Percentiles rank a stretch among this genome's conserved stretches.
These are phyloP conservation scores for Danielia oregonensis DNA, from an alignment of 805 yeast species.

Conservation along the genomic window DNA sequence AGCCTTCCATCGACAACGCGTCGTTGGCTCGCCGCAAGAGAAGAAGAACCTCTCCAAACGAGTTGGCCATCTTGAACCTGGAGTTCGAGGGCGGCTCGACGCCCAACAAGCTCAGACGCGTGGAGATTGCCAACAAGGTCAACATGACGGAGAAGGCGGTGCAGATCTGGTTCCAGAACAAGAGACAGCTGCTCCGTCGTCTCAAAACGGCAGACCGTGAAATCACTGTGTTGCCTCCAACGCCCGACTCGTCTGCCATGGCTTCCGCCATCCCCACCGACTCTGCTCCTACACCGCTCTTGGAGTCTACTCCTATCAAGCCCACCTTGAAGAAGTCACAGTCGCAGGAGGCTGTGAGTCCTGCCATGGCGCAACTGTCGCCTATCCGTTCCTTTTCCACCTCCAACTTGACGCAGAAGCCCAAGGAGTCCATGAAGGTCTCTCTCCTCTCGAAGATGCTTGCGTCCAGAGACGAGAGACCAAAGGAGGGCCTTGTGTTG, in stretches of 20 bases:
- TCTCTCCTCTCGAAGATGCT: slow-evolving; percentile 9
- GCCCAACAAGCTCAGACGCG: slow-evolving; percentile 74
- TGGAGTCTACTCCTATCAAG: slow-evolving; percentile 13
- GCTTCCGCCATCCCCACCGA: slow-evolving; percentile 3
- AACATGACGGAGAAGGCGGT: slow-evolving; percentile 97
- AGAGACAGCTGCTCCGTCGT: slow-evolving; percentile 76
- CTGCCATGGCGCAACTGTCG: slow-evolving; percentile 13
- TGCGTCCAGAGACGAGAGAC: slow-evolving; percentile 3
- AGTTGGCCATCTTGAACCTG: slow-evolving; percentile 71
- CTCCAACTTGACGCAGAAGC: slow-evolving; percentile 6
- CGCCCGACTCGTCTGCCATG: slow-evolving; percentile 21
- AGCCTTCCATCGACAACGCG: slow-evolving; percentile 85
- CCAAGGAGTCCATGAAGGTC: slow-evolving; percentile 1
- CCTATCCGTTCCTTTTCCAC: slow-evolving; percentile 12
- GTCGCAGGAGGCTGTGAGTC: slow-evolving; percentile 8
- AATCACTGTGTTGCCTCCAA: slow-evolving; percentile 42
- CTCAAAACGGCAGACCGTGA: slow-evolving; percentile 35
- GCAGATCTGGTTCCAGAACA: slow-evolving; percentile 98
- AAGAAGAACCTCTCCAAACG: slow-evolving; percentile 90
- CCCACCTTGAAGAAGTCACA: slow-evolving; percentile 11
- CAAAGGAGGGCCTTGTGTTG: slow-evolving; percentile 12
- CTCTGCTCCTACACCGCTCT: slow-evolving; percentile 4
- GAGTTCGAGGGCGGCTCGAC: slow-evolving; percentile 77
- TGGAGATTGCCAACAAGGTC: slow-evolving; percentile 74
- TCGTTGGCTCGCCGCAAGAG: slow-evolving; percentile 91